Evolutionary conservation across 306 rosid species (phyloP).

Genomic region (Arachis stenosperma): DNA sequence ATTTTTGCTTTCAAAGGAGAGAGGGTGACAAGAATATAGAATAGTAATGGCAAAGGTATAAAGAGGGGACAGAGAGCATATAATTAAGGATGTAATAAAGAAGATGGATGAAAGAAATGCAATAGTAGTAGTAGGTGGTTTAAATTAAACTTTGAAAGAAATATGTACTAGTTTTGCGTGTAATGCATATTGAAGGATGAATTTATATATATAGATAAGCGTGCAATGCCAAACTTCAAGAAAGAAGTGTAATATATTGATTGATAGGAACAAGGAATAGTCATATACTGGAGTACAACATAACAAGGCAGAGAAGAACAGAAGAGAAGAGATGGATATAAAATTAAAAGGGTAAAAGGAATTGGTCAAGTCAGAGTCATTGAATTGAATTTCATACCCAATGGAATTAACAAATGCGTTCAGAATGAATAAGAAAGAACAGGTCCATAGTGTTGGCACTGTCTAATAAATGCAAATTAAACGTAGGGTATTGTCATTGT

Average conservation of each 20-base stretch:
- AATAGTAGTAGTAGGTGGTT: slow-evolving; percentile 32
- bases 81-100: slow-evolving; percentile 51
- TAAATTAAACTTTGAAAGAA: neutral
- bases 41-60: neutral
- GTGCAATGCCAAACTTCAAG: slow-evolving; percentile 56
- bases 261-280: slow-evolving; percentile 51
- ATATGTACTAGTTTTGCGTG: slow-evolving; percentile 4
- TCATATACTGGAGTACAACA: slow-evolving; percentile 33
- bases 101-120: slow-evolving; percentile 44
- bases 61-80: slow-evolving; percentile 58
- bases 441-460: slow-evolving; percentile 64
- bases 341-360: slow-evolving; percentile 43
- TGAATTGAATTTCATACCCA: slow-evolving; percentile 52
- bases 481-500: slow-evolving; percentile 20
- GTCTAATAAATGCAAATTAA: slow-evolving; percentile 67
- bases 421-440: slow-evolving; percentile 27
- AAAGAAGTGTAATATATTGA: slow-evolving; percentile 22
- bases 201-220: slow-evolving; percentile 40
- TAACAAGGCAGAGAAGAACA: slow-evolving; percentile 21
- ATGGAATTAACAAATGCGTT: slow-evolving; percentile 48
- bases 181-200: slow-evolving; percentile 32
- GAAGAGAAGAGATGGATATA: no score
- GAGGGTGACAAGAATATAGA: neutral
- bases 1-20: neutral
- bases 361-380: slow-evolving; percentile 60